phyloP scores from a whole-genome alignment of 2,329 filamentous ascomycete genomes.

The Penicillium rolfsii region DNA sequence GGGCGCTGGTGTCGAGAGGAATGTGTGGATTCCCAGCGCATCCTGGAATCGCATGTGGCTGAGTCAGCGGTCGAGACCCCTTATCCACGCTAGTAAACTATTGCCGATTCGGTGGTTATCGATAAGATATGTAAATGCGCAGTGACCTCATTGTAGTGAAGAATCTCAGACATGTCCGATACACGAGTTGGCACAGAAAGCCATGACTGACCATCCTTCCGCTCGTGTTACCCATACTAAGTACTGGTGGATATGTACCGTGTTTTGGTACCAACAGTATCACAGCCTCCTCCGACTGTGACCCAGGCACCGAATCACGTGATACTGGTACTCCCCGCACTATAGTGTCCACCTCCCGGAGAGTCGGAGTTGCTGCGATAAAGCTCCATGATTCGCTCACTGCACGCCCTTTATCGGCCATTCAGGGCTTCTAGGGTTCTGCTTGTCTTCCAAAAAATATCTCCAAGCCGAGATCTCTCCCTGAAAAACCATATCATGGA shows the following conservation, averaged over 20 bases:
- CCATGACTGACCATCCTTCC: background rate
- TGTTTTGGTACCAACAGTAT: background rate
- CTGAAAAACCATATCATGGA: conserved; percentile 30
- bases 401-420: conserved; percentile 18
- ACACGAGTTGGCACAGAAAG: background rate
- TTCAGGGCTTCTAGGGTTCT: conserved; percentile 12
- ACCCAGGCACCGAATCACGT: conserved; percentile 9
- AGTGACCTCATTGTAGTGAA: conserved; percentile 19
- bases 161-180: background rate
- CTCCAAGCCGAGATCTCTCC: background rate
- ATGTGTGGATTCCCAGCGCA: conserved; percentile 29
- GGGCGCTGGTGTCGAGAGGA: conserved; percentile 14
- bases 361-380: background rate
- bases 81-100: conserved; percentile 17
- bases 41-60: conserved; percentile 27
- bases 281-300: background rate
- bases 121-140: conserved; percentile 20
- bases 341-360: background rate
- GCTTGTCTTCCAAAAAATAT: background rate
- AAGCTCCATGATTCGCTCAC: conserved; percentile 21
- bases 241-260: too few species aligned
- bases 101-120: conserved; percentile 26
- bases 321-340: conserved; percentile 11
- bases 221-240: background rate
- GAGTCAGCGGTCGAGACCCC: conserved; percentile 34